phyloP scores from a whole-genome alignment of 257 asterid genomes.

The Ocimum tenuiflorum region DNA sequence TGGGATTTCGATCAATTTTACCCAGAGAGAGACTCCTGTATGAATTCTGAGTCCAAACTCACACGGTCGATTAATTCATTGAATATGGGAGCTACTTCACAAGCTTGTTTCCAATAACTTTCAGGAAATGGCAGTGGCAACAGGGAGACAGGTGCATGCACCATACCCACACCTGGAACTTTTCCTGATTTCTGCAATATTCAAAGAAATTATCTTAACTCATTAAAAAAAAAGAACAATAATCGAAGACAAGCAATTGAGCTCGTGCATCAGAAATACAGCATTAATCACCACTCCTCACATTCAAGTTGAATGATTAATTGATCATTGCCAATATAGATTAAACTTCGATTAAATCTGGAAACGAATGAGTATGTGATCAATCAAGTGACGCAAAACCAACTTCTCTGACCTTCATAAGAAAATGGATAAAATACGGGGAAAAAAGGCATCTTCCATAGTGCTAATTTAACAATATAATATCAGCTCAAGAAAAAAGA shows the following conservation, averaged over 20 bases:
- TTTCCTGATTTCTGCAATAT: conserved; percentile 65
- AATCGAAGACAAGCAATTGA: not conserved
- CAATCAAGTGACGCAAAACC: not conserved
- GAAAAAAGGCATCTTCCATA: too few relatives aligned
- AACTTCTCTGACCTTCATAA: not conserved
- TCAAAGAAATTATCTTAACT: conserved; percentile 20
- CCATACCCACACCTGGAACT: conserved; percentile 75
- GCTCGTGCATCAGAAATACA: not conserved
- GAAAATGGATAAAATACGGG: too few relatives aligned
- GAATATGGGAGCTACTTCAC: conserved; percentile 92
- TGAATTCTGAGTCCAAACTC: conserved; percentile 73
- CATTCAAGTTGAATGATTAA: not conserved
- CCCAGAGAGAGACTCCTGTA: conserved; percentile 92
- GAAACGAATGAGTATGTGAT: not conserved
- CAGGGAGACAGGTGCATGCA: conserved; percentile 84
- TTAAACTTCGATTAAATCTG: not conserved
- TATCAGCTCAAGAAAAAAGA: not conserved
- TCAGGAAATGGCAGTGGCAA: conserved; percentile 78
- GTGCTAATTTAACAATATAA: not conserved
- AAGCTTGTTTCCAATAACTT: conserved; percentile 67
- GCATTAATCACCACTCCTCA: conserved; percentile 16
- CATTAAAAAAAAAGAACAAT: too few relatives aligned
- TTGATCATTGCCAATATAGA: not conserved
- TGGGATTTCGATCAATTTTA: conserved; percentile 14
- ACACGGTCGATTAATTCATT: conserved; percentile 88